Percentiles rank a stretch among this genome's conserved stretches.
phyloP scores from a whole-genome alignment of 2,329 filamentous ascomycete species.

The Aspergillus thermomutatus region DNA sequence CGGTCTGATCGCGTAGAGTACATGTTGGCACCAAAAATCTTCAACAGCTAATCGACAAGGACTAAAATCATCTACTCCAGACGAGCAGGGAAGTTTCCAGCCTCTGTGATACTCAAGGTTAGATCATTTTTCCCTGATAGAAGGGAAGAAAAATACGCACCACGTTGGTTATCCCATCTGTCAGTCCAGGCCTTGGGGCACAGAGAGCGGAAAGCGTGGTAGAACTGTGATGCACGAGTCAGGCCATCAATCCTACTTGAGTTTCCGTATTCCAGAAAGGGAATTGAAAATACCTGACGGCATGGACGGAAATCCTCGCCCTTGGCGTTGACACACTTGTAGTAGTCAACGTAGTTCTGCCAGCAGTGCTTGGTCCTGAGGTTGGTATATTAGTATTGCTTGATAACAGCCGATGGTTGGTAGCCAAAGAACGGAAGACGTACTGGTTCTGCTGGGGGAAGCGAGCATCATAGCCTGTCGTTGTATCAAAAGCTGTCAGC shows the following conservation, averaged over 20 bases:
- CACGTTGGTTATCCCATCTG: conserved; percentile 97
- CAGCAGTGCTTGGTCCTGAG: conserved; percentile 93
- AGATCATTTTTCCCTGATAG: background rate
- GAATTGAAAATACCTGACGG: conserved; percentile 70
- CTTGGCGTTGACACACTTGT: conserved; percentile 99
- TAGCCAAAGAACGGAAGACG: conserved; percentile 14
- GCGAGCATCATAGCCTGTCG: conserved; percentile 90
- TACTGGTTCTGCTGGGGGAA: conserved; percentile 90
- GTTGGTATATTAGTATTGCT: conserved; percentile 10
- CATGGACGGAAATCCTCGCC: conserved; percentile 97
- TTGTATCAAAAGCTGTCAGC: conserved; percentile 33
- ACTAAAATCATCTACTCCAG: conserved; percentile 40
- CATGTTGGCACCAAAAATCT: conserved; percentile 35
- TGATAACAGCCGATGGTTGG: background rate
- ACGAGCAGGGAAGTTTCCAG: conserved; percentile 54
- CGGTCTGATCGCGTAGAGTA: conserved; percentile 37
- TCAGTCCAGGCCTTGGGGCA: conserved; percentile 93
- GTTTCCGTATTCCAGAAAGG: background rate
- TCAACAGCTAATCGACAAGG: conserved; percentile 26
- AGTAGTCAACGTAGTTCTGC: conserved; percentile 99
- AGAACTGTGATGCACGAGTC: conserved; percentile 63
- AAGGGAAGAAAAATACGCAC: conserved; percentile 52
- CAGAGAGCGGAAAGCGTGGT: conserved; percentile 91
- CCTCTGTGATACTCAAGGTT: conserved; percentile 38
- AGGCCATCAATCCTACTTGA: background rate